phyloP scores from a whole-genome alignment of 2,329 filamentous ascomycete genomes.

The Neofusicoccum ribis region DNA sequence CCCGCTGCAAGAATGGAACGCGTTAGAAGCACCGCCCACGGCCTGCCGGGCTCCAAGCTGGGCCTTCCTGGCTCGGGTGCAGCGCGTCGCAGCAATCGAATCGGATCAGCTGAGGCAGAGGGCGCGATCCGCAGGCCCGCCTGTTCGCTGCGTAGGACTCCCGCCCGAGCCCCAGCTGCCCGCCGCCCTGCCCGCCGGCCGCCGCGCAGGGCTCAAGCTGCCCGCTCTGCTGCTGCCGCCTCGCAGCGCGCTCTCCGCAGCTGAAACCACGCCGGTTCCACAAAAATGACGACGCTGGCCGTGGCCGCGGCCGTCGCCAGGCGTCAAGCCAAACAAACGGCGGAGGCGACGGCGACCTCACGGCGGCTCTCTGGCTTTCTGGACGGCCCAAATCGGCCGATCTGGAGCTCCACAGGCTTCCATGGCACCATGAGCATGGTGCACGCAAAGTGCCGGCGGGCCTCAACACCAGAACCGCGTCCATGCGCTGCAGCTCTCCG shows the following conservation, averaged over 20 bases:
- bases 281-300: constrained; percentile 9
- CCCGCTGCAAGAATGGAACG: neutral
- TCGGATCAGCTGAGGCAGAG: constrained; percentile 11
- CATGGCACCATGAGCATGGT: neutral
- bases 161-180: neutral
- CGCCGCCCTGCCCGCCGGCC: neutral
- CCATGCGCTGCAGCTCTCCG: constrained; percentile 2
- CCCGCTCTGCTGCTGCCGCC: neutral
- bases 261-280: constrained; percentile 16
- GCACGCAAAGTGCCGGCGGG: neutral
- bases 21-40: neutral
- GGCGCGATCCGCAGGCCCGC: neutral
- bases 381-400: constrained; percentile 2
- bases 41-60: neutral
- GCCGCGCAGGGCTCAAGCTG: no score
- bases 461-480: constrained; percentile 10
- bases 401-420: constrained; percentile 13
- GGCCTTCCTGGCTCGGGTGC: neutral
- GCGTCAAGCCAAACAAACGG: neutral
- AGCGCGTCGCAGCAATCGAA: neutral
- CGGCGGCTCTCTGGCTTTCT: neutral
- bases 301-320: neutral
- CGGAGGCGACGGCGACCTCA: neutral
- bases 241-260: neutral
- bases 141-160: neutral